A percentile compares a stretch with the other conserved stretches of the same genome.
These are phyloP conservation scores for Epichloe coenophiala DNA, from an alignment of 2,329 filamentous ascomycete genomes.

Conservation along the genomic window DNA sequence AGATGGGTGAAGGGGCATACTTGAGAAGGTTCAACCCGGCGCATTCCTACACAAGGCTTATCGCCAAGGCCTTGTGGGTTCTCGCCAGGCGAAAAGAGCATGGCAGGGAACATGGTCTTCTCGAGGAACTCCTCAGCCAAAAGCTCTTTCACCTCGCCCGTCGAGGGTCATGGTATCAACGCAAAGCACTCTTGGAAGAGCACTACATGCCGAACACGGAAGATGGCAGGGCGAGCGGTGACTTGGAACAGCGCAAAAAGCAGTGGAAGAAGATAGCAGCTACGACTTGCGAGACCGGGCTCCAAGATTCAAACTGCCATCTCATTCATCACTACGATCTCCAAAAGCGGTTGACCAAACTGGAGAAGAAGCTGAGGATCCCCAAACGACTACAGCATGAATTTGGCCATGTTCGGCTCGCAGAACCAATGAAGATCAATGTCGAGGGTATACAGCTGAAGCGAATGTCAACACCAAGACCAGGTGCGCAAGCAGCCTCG, in stretches of 20 bases:
- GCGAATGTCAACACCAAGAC: slow-evolving; percentile 33
- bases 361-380: slow-evolving; percentile 73
- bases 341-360: slow-evolving; percentile 82
- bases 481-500: slow-evolving; percentile 28
- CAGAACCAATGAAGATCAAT: slow-evolving; percentile 59
- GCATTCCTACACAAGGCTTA: slow-evolving; percentile 84
- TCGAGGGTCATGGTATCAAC: slow-evolving; percentile 87
- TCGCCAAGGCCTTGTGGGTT: slow-evolving; percentile 73
- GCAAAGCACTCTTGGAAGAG: slow-evolving; percentile 86
- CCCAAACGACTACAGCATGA: slow-evolving; percentile 82
- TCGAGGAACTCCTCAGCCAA: slow-evolving; percentile 66
- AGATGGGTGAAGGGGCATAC: slow-evolving; percentile 77
- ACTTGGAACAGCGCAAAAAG: slow-evolving; percentile 50
- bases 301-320: slow-evolving; percentile 83
- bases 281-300: slow-evolving; percentile 68
- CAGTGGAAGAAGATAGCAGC: slow-evolving; percentile 69
- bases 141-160: slow-evolving; percentile 73
- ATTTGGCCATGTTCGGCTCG: slow-evolving; percentile 72
- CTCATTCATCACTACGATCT: slow-evolving; percentile 88
- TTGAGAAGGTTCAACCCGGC: slow-evolving; percentile 79
- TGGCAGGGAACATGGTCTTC: slow-evolving; percentile 57
- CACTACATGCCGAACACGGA: slow-evolving; percentile 71
- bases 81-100: slow-evolving; percentile 75
- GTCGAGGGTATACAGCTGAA: slow-evolving; percentile 70
- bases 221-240: slow-evolving; percentile 23